A percentile compares a stretch with the other conserved stretches of the same genome.
phyloP scores from a whole-genome alignment of 345 rosid genomes.

The Hevea brasiliensis region DNA sequence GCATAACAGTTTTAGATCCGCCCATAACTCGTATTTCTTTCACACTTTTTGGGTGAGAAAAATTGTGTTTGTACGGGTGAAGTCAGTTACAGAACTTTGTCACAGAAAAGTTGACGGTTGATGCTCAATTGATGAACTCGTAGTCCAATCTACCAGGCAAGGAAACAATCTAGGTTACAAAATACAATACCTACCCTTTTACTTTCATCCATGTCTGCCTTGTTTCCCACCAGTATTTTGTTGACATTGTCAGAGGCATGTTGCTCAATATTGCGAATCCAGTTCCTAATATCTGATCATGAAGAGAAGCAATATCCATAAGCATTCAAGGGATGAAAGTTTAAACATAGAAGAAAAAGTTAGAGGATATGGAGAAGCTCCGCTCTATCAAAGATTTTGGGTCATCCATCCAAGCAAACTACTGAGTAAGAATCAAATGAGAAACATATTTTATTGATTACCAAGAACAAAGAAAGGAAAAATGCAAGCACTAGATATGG shows the following conservation, averaged over 20 bases:
- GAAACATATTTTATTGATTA: background rate
- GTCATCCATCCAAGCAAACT: background rate
- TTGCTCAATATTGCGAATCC: constrained; percentile 96
- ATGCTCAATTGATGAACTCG: background rate
- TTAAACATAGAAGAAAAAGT: background rate
- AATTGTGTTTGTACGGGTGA: background rate
- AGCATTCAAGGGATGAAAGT: background rate
- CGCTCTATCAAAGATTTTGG: background rate
- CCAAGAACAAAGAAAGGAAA: background rate
- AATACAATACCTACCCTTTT: constrained; percentile 56
- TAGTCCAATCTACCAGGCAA: background rate
- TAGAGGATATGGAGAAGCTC: background rate
- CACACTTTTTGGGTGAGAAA: background rate
- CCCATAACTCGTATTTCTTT: background rate
- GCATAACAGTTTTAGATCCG: background rate
- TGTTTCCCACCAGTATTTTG: constrained; percentile 92
- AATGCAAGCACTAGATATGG: background rate
- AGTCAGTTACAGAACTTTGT: background rate
- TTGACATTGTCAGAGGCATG: constrained; percentile 95
- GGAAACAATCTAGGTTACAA: background rate
- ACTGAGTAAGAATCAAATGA: background rate
- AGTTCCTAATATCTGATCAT: constrained; percentile 79
- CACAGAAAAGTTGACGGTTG: background rate
- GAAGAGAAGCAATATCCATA: constrained; percentile 20
- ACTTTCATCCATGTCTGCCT: constrained; percentile 98